Evolutionary conservation across 2,329 filamentous ascomycete species (phyloP).

Genomic region (Fusarium sp.): DNA sequence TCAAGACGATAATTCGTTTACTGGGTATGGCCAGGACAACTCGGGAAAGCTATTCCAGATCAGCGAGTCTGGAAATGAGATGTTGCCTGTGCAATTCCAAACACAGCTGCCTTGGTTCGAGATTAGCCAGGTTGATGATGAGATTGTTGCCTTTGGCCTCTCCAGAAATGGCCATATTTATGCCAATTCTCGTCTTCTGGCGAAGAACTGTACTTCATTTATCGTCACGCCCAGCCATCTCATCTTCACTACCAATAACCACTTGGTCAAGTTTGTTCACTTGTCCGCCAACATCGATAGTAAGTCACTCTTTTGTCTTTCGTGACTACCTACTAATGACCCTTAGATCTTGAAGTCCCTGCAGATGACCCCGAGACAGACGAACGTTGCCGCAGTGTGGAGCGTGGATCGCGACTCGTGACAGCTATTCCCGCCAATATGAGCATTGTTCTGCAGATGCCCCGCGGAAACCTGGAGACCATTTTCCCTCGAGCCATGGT

Average conservation of each 20-base stretch:
- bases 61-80: constrained; percentile 44
- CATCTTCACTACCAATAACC: constrained; percentile 90
- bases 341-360: constrained; percentile 79
- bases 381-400: constrained; percentile 90
- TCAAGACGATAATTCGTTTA: constrained; percentile 42
- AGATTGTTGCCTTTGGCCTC: constrained; percentile 67
- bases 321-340: constrained; percentile 30
- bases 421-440: constrained; percentile 90
- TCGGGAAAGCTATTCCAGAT: constrained; percentile 57
- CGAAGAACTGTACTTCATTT: constrained; percentile 93
- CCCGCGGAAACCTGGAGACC: constrained; percentile 92
- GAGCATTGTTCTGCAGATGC: constrained; percentile 91
- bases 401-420: constrained; percentile 86
- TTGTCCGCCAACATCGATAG: constrained; percentile 69
- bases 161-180: constrained; percentile 81
- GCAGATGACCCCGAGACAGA: constrained; percentile 90
- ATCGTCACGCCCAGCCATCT: constrained; percentile 82
- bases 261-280: constrained; percentile 94
- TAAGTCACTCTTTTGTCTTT: constrained; percentile 48
- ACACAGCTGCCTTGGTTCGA: constrained; percentile 63
- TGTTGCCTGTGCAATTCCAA: constrained; percentile 53
- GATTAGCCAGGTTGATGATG: constrained; percentile 54
- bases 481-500: constrained; percentile 94
- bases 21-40: constrained; percentile 57
- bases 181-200: constrained; percentile 76